Evolutionary conservation across 2,329 filamentous ascomycete species (phyloP).

Genomic region (Aureobasidium sp.): DNA sequence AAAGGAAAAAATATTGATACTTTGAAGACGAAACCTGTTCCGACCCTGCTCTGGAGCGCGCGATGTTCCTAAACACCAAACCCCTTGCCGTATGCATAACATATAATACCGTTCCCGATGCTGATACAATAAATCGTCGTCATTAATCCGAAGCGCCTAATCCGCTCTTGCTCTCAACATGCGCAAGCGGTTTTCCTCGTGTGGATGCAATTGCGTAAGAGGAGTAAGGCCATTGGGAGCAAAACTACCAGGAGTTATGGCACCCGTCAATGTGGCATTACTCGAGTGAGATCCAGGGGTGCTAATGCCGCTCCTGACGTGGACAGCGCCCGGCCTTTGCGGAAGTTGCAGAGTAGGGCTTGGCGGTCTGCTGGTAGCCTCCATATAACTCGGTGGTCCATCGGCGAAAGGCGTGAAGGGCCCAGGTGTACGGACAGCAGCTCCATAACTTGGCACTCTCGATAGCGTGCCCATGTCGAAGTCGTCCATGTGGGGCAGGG

Average conservation of each 20-base stretch:
- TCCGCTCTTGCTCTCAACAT: slow-evolving; percentile 8
- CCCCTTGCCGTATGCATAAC: background rate
- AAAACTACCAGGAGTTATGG: background rate
- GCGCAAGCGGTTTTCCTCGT: slow-evolving; percentile 8
- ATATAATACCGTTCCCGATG: background rate
- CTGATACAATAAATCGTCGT: slow-evolving; percentile 4
- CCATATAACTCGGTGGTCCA: slow-evolving; percentile 39
- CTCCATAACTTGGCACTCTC: slow-evolving; percentile 46
- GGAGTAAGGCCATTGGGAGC: background rate
- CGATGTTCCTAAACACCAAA: background rate
- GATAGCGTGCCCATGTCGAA: slow-evolving; percentile 43
- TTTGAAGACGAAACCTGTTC: background rate
- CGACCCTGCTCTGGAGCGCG: background rate
- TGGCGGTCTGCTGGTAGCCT: slow-evolving; percentile 38
- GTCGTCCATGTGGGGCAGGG: slow-evolving; percentile 19
- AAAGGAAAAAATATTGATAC: background rate
- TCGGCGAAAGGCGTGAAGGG: slow-evolving; percentile 35
- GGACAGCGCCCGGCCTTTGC: slow-evolving; percentile 23
- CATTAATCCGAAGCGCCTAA: background rate
- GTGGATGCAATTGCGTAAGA: background rate
- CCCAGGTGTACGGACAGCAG: slow-evolving; percentile 40
- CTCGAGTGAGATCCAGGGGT: slow-evolving; percentile 21
- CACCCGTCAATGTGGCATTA: slow-evolving; percentile 4
- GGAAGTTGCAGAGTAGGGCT: slow-evolving; percentile 25
- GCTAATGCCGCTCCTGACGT: slow-evolving; percentile 23